phyloP scores from a whole-genome alignment of 176 grass and related monocot genomes.

The Alloteropsis semialata region DNA sequence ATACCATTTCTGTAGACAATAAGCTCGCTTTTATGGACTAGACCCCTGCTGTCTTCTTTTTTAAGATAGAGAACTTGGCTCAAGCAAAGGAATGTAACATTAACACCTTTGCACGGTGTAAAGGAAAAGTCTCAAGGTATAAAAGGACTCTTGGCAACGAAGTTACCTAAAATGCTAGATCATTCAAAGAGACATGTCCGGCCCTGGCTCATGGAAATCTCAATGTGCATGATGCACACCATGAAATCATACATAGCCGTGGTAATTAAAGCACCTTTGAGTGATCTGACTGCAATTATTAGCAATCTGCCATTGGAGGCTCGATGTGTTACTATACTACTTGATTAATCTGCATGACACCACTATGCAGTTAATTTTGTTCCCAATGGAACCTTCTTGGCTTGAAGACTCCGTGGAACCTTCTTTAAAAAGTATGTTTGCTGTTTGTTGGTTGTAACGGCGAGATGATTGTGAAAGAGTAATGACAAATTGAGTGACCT shows the following conservation, averaged over 20 bases:
- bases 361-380: background rate
- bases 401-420: background rate
- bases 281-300: slow-evolving; percentile 6
- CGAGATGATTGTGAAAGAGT: background rate
- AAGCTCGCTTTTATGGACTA: background rate
- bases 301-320: background rate
- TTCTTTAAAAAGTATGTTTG: background rate
- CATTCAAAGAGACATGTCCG: background rate
- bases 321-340: slow-evolving; percentile 3
- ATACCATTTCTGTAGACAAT: background rate
- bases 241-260: background rate
- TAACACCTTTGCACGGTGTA: no score
- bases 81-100: background rate
- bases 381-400: background rate
- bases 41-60: background rate
- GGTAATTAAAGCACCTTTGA: slow-evolving; percentile 26
- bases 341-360: background rate
- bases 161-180: slow-evolving; percentile 8
- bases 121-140: background rate
- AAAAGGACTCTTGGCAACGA: background rate
- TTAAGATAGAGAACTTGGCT: background rate
- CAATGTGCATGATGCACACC: background rate
- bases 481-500: background rate
- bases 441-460: background rate
- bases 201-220: slow-evolving; percentile 4